A percentile compares a stretch with the other conserved stretches of the same genome.
These are phyloP conservation scores for Diutina mesorugosa DNA, from an alignment of 1,139 yeast genomes.

Conservation along the genomic window DNA sequence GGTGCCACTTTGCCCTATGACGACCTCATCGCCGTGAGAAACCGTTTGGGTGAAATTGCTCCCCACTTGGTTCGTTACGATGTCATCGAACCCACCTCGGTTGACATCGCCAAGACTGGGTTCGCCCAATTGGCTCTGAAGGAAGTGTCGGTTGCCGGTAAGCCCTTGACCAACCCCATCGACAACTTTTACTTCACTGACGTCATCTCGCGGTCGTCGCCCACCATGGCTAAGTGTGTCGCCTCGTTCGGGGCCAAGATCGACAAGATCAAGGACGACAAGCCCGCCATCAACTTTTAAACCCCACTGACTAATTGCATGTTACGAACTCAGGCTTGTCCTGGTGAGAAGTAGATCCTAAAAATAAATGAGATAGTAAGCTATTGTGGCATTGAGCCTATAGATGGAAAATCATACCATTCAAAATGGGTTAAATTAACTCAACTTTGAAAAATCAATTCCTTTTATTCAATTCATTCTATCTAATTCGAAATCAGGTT, in stretches of 20 bases:
- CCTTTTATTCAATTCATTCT: not conserved
- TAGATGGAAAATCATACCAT: too few species aligned
- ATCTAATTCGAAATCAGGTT: conserved; percentile 5
- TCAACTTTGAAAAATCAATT: too few species aligned
- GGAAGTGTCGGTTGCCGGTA: conserved; percentile 22
- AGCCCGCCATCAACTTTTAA: conserved; percentile 3
- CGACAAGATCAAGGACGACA: conserved; percentile 37
- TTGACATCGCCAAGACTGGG: conserved; percentile 47
- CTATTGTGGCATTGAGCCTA: not conserved
- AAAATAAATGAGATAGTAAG: not conserved
- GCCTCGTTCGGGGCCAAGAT: conserved; percentile 54
- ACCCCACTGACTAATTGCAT: not conserved
- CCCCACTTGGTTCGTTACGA: conserved; percentile 75
- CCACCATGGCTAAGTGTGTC: conserved; percentile 82
- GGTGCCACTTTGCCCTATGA: conserved; percentile 67
- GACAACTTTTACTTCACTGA: conserved; percentile 82
- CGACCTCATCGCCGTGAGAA: conserved; percentile 56
- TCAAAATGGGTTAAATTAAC: too few species aligned
- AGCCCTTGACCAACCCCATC: conserved; percentile 53
- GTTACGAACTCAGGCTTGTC: not conserved
- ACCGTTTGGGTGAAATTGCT: conserved; percentile 64
- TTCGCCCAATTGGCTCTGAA: conserved; percentile 28
- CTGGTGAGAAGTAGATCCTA: not conserved
- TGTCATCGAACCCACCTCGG: conserved; percentile 56
- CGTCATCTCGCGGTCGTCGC: conserved; percentile 76